Evolutionary conservation across 2,329 filamentous ascomycete genomes (phyloP).

Genomic region (Botryotinia globosa): DNA sequence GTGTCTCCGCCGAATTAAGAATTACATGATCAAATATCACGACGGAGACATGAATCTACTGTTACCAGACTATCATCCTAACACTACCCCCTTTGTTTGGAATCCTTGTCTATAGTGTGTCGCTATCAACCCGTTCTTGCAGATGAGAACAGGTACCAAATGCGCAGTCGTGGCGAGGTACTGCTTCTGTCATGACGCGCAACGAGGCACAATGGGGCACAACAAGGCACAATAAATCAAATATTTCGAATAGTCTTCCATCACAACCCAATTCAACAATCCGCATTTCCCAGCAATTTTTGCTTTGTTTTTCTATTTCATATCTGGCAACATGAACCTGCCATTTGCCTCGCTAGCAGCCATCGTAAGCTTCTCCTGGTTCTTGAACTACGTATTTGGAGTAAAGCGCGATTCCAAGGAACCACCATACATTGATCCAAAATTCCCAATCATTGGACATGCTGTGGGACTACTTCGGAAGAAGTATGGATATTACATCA

Average conservation of each 20-base stretch:
- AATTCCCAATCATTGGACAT: constrained; percentile 4
- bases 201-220: too few species aligned
- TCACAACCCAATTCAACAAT: too few species aligned
- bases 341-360: too few species aligned
- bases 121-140: neutral
- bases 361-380: too few species aligned
- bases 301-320: too few species aligned
- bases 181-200: neutral
- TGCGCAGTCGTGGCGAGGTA: neutral
- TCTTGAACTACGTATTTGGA: too few species aligned
- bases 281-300: too few species aligned
- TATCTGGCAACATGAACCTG: too few species aligned
- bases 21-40: neutral
- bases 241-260: too few species aligned
- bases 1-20: neutral
- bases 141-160: neutral
- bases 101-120: neutral
- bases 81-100: neutral
- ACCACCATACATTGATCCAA: constrained; percentile 3
- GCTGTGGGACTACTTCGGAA: neutral
- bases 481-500: constrained; percentile 2
- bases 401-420: neutral
- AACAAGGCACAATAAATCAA: too few species aligned
- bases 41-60: neutral
- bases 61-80: neutral